Evolutionary conservation across 2,329 filamentous ascomycete species (phyloP).

Genomic region (Domatiomyces globalis): DNA sequence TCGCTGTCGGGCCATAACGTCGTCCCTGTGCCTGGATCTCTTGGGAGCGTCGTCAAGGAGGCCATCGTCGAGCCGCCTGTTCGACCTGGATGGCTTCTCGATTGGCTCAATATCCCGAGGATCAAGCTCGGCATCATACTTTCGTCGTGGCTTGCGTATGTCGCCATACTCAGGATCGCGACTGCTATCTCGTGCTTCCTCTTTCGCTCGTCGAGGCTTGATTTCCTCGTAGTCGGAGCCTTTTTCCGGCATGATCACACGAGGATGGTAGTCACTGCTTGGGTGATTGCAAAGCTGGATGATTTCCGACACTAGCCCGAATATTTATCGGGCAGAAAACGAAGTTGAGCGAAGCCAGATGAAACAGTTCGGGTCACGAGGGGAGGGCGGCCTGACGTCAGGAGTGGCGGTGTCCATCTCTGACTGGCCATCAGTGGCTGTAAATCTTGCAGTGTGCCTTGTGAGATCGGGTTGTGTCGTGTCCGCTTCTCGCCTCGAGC

Average conservation of each 20-base stretch:
- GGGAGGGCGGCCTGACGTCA: not conserved
- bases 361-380: not conserved
- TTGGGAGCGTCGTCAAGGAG: not conserved
- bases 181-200: not conserved
- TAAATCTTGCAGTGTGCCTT: not conserved
- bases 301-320: not conserved
- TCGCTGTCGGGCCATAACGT: not conserved
- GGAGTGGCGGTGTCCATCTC: not conserved
- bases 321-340: not conserved
- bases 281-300: not conserved
- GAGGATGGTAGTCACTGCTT: not conserved
- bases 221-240: not conserved
- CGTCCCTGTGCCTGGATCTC: not conserved
- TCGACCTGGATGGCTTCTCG: not conserved
- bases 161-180: not conserved
- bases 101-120: not conserved
- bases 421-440: not conserved
- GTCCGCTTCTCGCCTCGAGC: no score
- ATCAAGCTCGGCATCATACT: not conserved
- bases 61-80: not conserved
- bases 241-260: not conserved
- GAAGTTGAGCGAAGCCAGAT: not conserved
- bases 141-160: not conserved
- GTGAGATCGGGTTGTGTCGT: no score
- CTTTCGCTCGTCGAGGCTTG: not conserved